Conservation (phyloP, 106 monocot species). For the Narthecium ossifragum region DNA sequence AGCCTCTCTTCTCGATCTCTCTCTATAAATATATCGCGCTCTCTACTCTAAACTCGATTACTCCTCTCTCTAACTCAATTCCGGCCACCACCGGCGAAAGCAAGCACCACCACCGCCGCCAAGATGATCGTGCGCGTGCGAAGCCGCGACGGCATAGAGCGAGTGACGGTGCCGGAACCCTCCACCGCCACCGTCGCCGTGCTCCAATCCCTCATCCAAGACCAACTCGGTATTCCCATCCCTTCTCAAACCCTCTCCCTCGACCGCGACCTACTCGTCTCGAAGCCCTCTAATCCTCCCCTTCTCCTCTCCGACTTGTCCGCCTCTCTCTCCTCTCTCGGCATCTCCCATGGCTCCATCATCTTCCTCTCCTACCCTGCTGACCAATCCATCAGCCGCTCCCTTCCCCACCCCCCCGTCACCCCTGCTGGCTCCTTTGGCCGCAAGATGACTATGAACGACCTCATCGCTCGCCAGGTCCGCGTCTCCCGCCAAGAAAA, state of each 20-base stretch:
- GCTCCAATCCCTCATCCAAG: slow-evolving; percentile 64
- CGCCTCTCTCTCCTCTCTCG: slow-evolving; percentile 43
- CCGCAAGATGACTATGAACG: slow-evolving; percentile 92
- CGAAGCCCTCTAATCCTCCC: slow-evolving; percentile 18
- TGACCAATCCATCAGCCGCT: slow-evolving; percentile 13
- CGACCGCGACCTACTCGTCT: slow-evolving; percentile 59
- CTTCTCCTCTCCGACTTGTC: slow-evolving; percentile 20
- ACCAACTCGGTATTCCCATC: slow-evolving; percentile 63
- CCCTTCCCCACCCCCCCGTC: slow-evolving; percentile 20
- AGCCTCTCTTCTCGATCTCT: background rate
- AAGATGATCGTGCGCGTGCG: slow-evolving; percentile 88
- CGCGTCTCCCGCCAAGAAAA: slow-evolving; percentile 77
- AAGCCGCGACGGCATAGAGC: slow-evolving; percentile 93
- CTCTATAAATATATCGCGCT: too few relatives aligned
- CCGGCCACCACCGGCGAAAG: background rate
- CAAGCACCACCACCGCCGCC: background rate
- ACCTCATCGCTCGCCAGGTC: slow-evolving; percentile 89
- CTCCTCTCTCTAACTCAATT: background rate
- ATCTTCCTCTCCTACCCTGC: slow-evolving; percentile 58
- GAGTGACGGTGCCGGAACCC: slow-evolving; percentile 56
- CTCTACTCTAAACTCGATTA: too few relatives aligned
- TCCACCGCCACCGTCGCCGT: slow-evolving; percentile 43
- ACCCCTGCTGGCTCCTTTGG: slow-evolving; percentile 75
- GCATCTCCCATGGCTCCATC: slow-evolving; percentile 71
- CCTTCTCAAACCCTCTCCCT: slow-evolving; percentile 60